Base-by-base conservation (phyloP, 2,329 filamentous ascomycete genomes). In the Neofusicoccum parvum region DNA sequence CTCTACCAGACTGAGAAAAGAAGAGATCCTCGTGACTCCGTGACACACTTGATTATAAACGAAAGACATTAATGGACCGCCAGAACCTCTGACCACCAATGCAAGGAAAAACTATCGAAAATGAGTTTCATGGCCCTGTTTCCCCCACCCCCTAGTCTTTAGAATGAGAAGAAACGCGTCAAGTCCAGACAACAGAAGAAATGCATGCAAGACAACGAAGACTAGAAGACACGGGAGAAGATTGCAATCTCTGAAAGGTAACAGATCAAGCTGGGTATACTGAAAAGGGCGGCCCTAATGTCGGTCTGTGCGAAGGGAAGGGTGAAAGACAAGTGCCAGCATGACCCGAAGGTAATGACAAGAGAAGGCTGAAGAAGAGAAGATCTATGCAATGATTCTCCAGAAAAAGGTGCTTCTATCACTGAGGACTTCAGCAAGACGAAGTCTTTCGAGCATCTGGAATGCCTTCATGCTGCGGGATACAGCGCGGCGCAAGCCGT, bases 251-350 rank as follows among this genome's bases (percentile, higher is more conserved):
- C 27, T 37, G 39, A 59, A 54, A 64, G 49, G 49, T 54, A 46
- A 54, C 50, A 64, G 50, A 65, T 65, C 62, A 58, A 48, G 62
- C 49, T 65, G 62, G 62, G 62, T 65, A 65, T 65, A 65, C 37
- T 49, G 43, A 39, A 65, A 64, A 49, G 36, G 50, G 43, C 41
- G 62, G 36, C 62, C 46, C 50, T 65, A 15, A 15, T 20, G 43
- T 43, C 27, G 53, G 43, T 41, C 62, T 46, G 34, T 48, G 51
- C 51, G 34, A 58, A 65, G 48, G 23, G 48, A 51, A 62, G 45
- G 45, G 51, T 14, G 48, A 51, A 62, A 27, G 48, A 51, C 20
- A 32, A 62, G 11, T 62, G 45, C 46, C 36, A 62, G 48, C 36
- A 15, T 39, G 34, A 51, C 34, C 56, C 41, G 15, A 43, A 32